Conservation (phyloP, 441 rosid genomes). For the Aleurites moluccanus region DNA sequence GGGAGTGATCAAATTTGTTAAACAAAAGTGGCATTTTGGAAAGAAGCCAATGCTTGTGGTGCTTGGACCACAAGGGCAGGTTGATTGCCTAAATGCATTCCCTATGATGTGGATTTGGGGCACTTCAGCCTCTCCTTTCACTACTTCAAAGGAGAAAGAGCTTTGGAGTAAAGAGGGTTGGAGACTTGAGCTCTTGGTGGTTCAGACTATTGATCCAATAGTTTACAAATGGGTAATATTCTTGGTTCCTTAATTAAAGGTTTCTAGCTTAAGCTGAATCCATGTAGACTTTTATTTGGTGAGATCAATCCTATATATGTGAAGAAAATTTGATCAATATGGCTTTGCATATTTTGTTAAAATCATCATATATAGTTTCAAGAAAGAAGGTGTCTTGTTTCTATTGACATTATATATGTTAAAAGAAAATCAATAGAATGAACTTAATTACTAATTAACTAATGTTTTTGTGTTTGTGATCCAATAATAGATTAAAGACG, state of each 20-base stretch:
- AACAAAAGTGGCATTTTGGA: slow-evolving; percentile 59
- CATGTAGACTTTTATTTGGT: no score
- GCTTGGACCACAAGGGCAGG: slow-evolving; percentile 64
- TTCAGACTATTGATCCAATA: slow-evolving; percentile 44
- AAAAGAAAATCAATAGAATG: no score
- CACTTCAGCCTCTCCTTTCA: slow-evolving; percentile 71
- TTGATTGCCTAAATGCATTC: slow-evolving; percentile 63
- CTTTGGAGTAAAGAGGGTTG: slow-evolving; percentile 65
- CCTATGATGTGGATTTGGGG: slow-evolving; percentile 92
- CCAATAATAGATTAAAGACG: slow-evolving; percentile 50
- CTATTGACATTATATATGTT: no score
- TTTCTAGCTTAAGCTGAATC: no score
- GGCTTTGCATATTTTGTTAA: no score
- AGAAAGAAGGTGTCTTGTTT: no score
- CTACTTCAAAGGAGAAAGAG: slow-evolving; percentile 44
- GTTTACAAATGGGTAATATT: slow-evolving; percentile 53
- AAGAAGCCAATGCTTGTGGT: slow-evolving; percentile 73
- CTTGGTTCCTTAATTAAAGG: no score
- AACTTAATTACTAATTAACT: no score
- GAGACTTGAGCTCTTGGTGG: slow-evolving; percentile 59
- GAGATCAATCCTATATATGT: no score
- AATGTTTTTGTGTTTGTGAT: neutral
- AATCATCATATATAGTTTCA: no score
- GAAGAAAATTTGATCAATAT: no score
- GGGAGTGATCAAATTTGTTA: slow-evolving; percentile 51